phyloP scores from a whole-genome alignment of 305 asterid species.

The Rubia balearica region DNA sequence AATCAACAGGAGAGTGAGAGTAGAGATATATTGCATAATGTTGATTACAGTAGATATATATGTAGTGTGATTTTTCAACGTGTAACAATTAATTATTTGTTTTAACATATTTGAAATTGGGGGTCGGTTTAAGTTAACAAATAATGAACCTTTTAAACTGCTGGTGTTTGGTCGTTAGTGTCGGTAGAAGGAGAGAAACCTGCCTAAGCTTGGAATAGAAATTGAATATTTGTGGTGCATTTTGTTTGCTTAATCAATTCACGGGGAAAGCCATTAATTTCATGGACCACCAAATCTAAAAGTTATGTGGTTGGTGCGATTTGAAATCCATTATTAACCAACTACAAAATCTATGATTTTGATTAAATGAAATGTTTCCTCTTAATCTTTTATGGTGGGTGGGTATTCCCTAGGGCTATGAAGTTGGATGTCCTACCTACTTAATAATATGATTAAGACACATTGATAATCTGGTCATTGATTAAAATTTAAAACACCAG shows the following conservation, averaged over 20 bases:
- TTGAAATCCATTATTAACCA: background rate
- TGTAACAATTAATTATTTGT: slow-evolving; percentile 1
- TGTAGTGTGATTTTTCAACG: background rate
- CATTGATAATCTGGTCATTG: background rate
- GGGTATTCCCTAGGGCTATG: slow-evolving; percentile 2
- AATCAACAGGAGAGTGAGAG: slow-evolving; percentile 14
- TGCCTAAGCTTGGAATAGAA: background rate
- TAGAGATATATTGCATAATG: background rate
- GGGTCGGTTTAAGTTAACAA: background rate
- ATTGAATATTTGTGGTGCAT: background rate
- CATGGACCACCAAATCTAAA: slow-evolving; percentile 22
- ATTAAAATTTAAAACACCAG: too few relatives aligned
- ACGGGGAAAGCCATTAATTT: background rate
- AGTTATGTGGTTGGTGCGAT: slow-evolving; percentile 16
- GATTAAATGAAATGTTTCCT: slow-evolving; percentile 1
- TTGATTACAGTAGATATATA: background rate
- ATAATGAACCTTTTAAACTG: background rate
- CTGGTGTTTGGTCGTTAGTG: background rate
- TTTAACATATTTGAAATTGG: background rate
- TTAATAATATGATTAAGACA: background rate
- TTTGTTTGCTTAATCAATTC: background rate
- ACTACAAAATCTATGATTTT: slow-evolving; percentile 3
- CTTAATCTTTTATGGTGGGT: slow-evolving; percentile 6
- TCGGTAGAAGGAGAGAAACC: background rate
- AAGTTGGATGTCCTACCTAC: background rate